These are phyloP conservation scores for Fusarium brevicatenulatum DNA, from an alignment of 2,329 filamentous ascomycete genomes.

Conservation along the genomic window DNA sequence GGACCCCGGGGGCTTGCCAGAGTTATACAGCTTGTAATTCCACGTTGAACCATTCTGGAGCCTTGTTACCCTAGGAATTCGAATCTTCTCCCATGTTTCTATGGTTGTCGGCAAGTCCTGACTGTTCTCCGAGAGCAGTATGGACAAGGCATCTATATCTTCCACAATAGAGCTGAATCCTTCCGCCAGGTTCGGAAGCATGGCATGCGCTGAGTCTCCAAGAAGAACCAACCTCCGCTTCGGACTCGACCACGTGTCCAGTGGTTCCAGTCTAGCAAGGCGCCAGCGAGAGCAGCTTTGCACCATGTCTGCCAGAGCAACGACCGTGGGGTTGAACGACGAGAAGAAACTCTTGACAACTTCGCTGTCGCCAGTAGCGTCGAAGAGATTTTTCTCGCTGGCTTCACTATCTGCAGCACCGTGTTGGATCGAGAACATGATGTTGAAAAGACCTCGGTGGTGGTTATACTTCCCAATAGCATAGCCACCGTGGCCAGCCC, in stretches of 20 bases:
- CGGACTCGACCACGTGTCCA: slow-evolving; percentile 5
- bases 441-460: slow-evolving; percentile 3
- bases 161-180: slow-evolving; percentile 3
- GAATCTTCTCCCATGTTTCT: neutral
- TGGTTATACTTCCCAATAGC: slow-evolving; percentile 13
- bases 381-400: neutral
- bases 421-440: slow-evolving; percentile 15
- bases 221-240: neutral
- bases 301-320: neutral
- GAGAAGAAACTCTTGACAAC: neutral
- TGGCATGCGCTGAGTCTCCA: neutral
- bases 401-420: neutral
- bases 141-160: neutral
- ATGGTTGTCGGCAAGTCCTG: rapidly evolving
- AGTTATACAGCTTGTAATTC: neutral
- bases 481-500: slow-evolving; percentile 9
- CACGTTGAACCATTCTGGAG: neutral
- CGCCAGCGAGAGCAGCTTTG: slow-evolving; percentile 4
- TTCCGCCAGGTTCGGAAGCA: neutral
- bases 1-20: neutral
- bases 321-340: neutral
- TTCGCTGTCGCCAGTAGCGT: neutral
- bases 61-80: neutral
- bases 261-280: neutral
- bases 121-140: neutral